Conservation (phyloP, 2,329 filamentous ascomycete species). For the Penicillium polonicum region DNA sequence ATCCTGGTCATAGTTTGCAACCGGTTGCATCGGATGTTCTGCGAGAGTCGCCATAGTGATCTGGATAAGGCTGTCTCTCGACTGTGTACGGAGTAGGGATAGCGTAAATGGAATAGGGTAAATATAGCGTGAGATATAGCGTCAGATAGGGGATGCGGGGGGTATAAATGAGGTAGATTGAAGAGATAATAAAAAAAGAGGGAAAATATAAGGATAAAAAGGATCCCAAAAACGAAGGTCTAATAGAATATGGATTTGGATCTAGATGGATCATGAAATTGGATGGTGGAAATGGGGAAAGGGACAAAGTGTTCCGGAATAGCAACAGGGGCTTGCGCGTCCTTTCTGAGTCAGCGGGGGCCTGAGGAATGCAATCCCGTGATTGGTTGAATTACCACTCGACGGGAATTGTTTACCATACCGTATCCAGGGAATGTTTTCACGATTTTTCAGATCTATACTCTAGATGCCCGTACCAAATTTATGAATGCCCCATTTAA, state of each 20-base stretch:
- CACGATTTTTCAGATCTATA: not conserved
- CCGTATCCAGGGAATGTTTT: slow-evolving; percentile 2
- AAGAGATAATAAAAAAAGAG: slow-evolving; percentile 11
- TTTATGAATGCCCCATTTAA: not conserved
- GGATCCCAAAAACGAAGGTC: slow-evolving; percentile 11
- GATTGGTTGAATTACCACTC: not conserved
- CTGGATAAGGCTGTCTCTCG: not conserved
- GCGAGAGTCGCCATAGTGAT: slow-evolving; percentile 37
- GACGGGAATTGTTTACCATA: not conserved
- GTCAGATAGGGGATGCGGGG: not conserved
- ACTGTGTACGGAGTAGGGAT: not conserved
- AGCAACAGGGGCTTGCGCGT: slow-evolving; percentile 34
- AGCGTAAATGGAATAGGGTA: not conserved
- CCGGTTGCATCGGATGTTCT: slow-evolving; percentile 35
- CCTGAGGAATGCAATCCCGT: not conserved
- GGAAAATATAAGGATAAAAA: slow-evolving; percentile 2
- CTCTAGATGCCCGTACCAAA: too few relatives aligned
- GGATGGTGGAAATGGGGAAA: slow-evolving; percentile 13
- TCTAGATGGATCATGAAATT: slow-evolving; percentile 19
- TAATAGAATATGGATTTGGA: slow-evolving; percentile 10
- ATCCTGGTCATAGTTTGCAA: slow-evolving; percentile 43
- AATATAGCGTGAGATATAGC: not conserved
- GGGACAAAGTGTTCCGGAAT: slow-evolving; percentile 18
- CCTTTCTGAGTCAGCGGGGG: slow-evolving; percentile 33
- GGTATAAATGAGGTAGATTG: not conserved